Evolutionary conservation across 2,329 filamentous ascomycete genomes (phyloP).

Genomic region (Stachybotrys chartarum): DNA sequence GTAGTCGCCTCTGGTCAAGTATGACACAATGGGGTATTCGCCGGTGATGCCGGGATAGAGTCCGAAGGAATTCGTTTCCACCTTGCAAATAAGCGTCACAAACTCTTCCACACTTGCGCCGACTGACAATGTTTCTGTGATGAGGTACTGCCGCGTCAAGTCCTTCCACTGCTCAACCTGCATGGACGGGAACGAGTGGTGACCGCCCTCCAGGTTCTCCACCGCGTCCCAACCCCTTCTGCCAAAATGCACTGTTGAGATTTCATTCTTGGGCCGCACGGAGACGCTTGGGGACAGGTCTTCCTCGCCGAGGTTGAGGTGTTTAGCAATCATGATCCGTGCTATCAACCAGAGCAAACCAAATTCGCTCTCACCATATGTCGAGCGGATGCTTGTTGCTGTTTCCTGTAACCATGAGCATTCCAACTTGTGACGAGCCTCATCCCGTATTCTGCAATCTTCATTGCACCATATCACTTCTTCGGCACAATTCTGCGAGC

Average conservation of each 20-base stretch:
- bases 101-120: neutral
- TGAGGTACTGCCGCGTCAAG: neutral
- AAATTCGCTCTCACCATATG: conserved; percentile 5
- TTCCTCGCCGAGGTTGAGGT: neutral
- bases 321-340: conserved; percentile 3
- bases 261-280: neutral
- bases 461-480: conserved; percentile 7
- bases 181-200: conserved; percentile 1
- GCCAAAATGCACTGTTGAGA: conserved; percentile 1
- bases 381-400: neutral
- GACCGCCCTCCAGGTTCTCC: conserved; percentile 5
- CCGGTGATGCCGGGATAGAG: conserved; percentile 8
- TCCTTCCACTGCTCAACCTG: conserved; percentile 2
- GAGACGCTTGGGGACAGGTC: neutral
- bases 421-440: conserved; percentile 3
- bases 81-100: conserved; percentile 5
- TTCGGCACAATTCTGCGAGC: conserved; percentile 2
- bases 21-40: conserved; percentile 1
- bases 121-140: neutral
- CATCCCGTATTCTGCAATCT: conserved; percentile 3
- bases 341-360: conserved; percentile 7
- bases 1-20: conserved; percentile 4
- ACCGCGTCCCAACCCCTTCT: conserved; percentile 4
- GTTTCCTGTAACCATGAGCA: conserved; percentile 5
- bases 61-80: conserved; percentile 9